phyloP scores from a whole-genome alignment of 805 yeast genomes.

The Starmerella apicola region DNA sequence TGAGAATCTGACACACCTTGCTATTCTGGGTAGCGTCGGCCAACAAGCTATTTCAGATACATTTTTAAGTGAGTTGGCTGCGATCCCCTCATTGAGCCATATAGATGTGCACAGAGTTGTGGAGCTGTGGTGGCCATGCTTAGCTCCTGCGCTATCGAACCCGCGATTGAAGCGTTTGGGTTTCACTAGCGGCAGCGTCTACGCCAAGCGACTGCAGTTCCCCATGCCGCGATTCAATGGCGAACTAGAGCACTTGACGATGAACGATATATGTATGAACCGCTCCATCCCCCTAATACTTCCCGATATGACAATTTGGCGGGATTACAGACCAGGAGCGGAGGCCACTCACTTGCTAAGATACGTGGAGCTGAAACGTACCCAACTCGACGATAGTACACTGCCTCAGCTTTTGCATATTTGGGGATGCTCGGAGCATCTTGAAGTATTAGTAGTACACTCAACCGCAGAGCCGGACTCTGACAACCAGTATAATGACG shows the following conservation, averaged over 20 bases:
- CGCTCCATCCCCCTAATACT: background rate
- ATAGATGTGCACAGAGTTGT: constrained; percentile 16
- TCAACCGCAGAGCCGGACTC: constrained; percentile 1
- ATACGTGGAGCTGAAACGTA: constrained; percentile 18
- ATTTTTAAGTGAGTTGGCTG: constrained; percentile 2
- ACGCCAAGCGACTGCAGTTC: background rate
- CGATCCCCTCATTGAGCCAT: constrained; percentile 2
- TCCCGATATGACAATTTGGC: constrained; percentile 4
- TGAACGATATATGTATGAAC: constrained; percentile 13
- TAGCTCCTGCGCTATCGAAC: constrained; percentile 7
- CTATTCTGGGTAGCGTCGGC: constrained; percentile 8
- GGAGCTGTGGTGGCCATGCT: constrained; percentile 12
- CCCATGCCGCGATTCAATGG: constrained; percentile 12
- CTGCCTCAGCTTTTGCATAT: constrained; percentile 9
- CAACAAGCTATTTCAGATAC: constrained; percentile 3
- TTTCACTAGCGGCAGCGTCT: constrained; percentile 14
- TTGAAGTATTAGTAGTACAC: constrained; percentile 17
- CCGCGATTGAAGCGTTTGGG: constrained; percentile 11
- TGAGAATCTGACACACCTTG: constrained; percentile 1
- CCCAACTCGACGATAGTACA: constrained; percentile 3
- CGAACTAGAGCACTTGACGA: constrained; percentile 8
- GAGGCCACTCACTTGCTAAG: constrained; percentile 2
- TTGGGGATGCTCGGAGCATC: constrained; percentile 10
- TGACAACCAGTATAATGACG: background rate
- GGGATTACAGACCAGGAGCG: constrained; percentile 1